phyloP scores from a whole-genome alignment of 1,139 yeast genomes.

The Chernovozyma aurita region DNA sequence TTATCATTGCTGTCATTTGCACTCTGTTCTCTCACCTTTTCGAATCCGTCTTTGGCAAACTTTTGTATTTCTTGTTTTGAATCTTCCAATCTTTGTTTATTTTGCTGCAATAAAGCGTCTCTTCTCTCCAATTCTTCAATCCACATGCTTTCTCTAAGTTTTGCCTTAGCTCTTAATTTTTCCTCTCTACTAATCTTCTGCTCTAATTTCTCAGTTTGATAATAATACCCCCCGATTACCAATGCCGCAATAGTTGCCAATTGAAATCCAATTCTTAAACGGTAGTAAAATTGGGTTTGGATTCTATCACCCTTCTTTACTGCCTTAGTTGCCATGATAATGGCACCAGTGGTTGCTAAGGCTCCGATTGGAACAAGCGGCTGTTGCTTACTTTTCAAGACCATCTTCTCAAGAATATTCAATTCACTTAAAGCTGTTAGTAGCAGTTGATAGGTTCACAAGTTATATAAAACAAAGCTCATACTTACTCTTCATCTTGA shows the following conservation, averaged over 20 bases:
- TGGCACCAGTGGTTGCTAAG: constrained; percentile 75
- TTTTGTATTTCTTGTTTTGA: constrained; percentile 33
- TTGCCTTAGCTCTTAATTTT: constrained; percentile 66
- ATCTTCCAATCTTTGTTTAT: constrained; percentile 46
- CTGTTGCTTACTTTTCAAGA: constrained; percentile 55
- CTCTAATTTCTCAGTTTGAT: constrained; percentile 41
- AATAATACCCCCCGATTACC: constrained; percentile 70
- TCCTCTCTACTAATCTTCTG: constrained; percentile 56
- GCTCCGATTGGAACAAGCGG: constrained; percentile 82
- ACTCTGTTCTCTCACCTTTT: constrained; percentile 14
- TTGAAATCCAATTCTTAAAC: constrained; percentile 87
- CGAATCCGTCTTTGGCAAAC: constrained; percentile 40
- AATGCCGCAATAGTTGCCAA: constrained; percentile 77
- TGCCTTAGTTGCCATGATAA: constrained; percentile 71
- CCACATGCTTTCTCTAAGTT: constrained; percentile 81
- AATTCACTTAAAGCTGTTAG: constrained; percentile 21
- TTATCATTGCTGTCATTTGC: too few species aligned
- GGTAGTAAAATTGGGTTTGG: constrained; percentile 80
- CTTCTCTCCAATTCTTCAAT: constrained; percentile 84
- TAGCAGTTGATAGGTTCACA: constrained; percentile 1
- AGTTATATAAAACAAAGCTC: not conserved
- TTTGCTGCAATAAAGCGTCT: constrained; percentile 65
- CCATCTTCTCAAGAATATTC: constrained; percentile 28
- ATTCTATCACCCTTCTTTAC: constrained; percentile 67
- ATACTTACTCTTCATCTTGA: constrained; percentile 22